A percentile compares a stretch with the other conserved stretches of the same genome.
Conservation (phyloP, 148 eudicot genomes). For the Chenopodium quinoa region DNA sequence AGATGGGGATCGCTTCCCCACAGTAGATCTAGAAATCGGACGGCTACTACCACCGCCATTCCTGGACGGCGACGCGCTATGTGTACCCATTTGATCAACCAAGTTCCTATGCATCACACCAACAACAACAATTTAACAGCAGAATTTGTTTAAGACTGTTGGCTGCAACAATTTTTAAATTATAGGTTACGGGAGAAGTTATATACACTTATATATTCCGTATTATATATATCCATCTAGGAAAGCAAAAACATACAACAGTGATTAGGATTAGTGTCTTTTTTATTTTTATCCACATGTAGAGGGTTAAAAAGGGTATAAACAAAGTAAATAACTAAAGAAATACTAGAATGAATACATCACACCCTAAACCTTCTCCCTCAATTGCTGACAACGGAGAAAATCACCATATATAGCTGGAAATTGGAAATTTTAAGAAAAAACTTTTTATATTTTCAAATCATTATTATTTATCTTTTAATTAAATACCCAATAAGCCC, state of each 20-base stretch:
- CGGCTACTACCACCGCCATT: slow-evolving; percentile 22
- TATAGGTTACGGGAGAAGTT: neutral
- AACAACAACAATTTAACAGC: neutral
- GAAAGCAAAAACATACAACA: neutral
- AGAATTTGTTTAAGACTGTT: neutral
- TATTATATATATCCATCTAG: neutral
- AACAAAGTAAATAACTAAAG: neutral
- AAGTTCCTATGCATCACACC: slow-evolving; percentile 24
- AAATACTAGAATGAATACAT: neutral
- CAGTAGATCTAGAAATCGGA: slow-evolving; percentile 29
- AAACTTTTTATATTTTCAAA: too few species aligned
- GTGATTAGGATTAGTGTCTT: neutral
- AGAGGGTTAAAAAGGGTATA: neutral
- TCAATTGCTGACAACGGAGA: neutral
- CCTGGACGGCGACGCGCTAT: slow-evolving; percentile 18
- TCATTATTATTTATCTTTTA: neutral
- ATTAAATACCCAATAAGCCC: neutral
- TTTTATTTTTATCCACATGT: neutral
- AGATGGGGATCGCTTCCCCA: slow-evolving; percentile 30
- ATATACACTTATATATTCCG: neutral
- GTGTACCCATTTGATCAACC: slow-evolving; percentile 19
- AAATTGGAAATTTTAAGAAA: too few species aligned
- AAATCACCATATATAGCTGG: too few species aligned
- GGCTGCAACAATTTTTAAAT: neutral
- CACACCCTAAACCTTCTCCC: neutral